Base-by-base conservation (phyloP, 2,329 filamentous ascomycete species). In the Penicillium sclerotiorum region DNA sequence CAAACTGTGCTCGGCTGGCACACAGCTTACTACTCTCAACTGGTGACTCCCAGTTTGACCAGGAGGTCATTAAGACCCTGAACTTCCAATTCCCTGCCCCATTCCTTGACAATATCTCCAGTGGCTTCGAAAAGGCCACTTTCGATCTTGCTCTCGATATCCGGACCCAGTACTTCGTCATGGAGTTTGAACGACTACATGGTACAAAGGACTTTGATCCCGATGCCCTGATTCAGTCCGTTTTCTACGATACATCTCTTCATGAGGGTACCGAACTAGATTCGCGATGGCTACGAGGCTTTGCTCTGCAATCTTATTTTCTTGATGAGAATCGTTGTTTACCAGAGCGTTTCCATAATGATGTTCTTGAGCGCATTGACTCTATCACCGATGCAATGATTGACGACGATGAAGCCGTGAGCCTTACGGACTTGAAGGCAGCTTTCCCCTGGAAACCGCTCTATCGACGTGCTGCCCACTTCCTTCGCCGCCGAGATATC, bases 91-190 rank as follows among this genome's bases (percentile, higher is more conserved):
- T 70, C 43, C 69, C 69, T 1, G 39, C 50, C 13, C 64, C 66
- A 1, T 74, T 78, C 41, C 57, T 73, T 44, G 55, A 58, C 2
- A 53, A 55, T 1, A 58, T 75, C 11, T 54, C 54, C 9, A 52
- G 76, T 55, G 55, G 49, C 2, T 55, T 81, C 6, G 52, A 11
- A 41, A 72, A 44, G 56, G 73, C 36, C 15, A 80, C 77, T 0
- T 77, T 82, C 47, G 60, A 74, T 3, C 55, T 83, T 18, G 78
- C 73, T 1, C 62, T 84, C 6, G 77, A 80, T 6, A 70, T 85
- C 18, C 75, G 81, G 2, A 83, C 80, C 2, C 82, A 85, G 53
- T 68, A 74, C 9, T 68, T 77, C n/a, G 77, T 83, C 33, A 53
- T 70, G n/a, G 62, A 69, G 5, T 60, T 80, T 4, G 62, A 70